phyloP scores from a whole-genome alignment of 805 yeast species.

The Wickerhamomyces ciferrii region DNA sequence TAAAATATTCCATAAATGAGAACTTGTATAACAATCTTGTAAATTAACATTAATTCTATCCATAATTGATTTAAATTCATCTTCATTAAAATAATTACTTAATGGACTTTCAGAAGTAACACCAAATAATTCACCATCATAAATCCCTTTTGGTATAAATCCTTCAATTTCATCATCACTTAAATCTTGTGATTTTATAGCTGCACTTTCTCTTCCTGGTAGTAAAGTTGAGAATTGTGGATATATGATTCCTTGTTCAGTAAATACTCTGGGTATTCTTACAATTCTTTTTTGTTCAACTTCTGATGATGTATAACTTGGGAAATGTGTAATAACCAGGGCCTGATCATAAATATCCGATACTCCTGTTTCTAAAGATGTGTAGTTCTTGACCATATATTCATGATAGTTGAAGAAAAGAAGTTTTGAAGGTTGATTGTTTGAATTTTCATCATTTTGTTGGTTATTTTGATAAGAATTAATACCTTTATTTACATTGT shows the following conservation, averaged over 20 bases:
- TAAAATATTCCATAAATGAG: conserved; percentile 31
- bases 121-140: conserved; percentile 44
- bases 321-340: conserved; percentile 60
- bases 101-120: conserved; percentile 48
- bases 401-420: conserved; percentile 69
- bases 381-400: conserved; percentile 34
- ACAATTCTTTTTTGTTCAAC: conserved; percentile 48
- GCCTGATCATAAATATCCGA: conserved; percentile 28
- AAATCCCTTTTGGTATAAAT: conserved; percentile 34
- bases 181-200: conserved; percentile 26
- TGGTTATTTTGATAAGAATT: not conserved
- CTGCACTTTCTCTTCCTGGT: conserved; percentile 67
- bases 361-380: conserved; percentile 10
- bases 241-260: conserved; percentile 24
- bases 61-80: conserved; percentile 39
- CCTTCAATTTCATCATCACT: not conserved
- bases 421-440: conserved; percentile 7
- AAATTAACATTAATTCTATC: conserved; percentile 37
- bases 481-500: conserved; percentile 13
- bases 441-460: conserved; percentile 14
- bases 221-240: conserved; percentile 51
- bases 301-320: conserved; percentile 41
- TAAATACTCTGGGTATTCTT: conserved; percentile 52
- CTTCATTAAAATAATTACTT: conserved; percentile 26
- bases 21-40: conserved; percentile 33